A percentile compares a stretch with the other conserved stretches of the same genome.
Conservation (phyloP, 2,329 filamentous ascomycete genomes). For the Cyphellophora attinorum region DNA sequence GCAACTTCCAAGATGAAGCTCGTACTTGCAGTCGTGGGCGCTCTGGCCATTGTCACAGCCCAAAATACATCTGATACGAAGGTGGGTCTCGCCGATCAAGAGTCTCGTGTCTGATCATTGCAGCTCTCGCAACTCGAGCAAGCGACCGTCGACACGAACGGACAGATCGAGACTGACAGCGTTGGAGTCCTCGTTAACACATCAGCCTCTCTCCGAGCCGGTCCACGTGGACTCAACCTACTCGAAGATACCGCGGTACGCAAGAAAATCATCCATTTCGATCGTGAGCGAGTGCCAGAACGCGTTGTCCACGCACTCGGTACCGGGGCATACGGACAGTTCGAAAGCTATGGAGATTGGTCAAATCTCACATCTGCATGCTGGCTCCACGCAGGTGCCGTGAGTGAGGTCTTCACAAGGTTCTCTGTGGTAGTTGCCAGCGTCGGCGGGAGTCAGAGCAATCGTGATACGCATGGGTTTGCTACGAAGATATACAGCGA, state of each 20-base stretch:
- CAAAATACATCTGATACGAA: too few relatives aligned
- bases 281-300: conserved; percentile 30
- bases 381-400: conserved; percentile 8
- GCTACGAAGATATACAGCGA: conserved; percentile 42
- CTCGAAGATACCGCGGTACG: background rate
- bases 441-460: conserved; percentile 36
- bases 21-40: too few relatives aligned
- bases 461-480: conserved; percentile 39
- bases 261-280: background rate
- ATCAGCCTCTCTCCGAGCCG: background rate
- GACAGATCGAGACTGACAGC: too few relatives aligned
- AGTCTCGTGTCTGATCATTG: too few relatives aligned
- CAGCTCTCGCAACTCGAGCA: too few relatives aligned
- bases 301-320: conserved; percentile 52
- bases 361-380: conserved; percentile 11
- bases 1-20: too few relatives aligned
- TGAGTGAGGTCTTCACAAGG: conserved; percentile 22
- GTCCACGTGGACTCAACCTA: background rate
- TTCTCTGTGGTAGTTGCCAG: conserved; percentile 37
- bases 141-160: too few relatives aligned
- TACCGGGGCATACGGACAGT: conserved; percentile 46
- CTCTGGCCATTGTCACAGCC: too few relatives aligned
- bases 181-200: too few relatives aligned
- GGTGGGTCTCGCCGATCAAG: too few relatives aligned
- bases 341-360: conserved; percentile 35